phyloP scores from a whole-genome alignment of 2,329 filamentous ascomycete species.

The Colletotrichum camelliae region DNA sequence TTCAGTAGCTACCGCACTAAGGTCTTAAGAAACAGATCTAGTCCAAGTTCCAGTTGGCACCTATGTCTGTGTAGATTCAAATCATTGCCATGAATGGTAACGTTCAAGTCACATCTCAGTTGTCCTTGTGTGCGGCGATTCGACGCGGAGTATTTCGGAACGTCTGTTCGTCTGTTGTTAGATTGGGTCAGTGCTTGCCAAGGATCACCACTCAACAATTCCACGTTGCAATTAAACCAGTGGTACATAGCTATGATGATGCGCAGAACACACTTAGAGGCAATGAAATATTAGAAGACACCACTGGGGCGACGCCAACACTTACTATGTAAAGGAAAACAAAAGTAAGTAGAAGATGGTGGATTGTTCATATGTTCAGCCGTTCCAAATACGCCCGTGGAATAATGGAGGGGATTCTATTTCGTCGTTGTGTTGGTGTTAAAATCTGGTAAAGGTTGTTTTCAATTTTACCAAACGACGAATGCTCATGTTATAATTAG shows the following conservation, averaged over 20 bases:
- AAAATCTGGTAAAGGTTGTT: background rate
- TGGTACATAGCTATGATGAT: background rate
- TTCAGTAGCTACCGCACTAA: background rate
- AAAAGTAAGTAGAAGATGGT: background rate
- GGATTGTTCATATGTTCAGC: background rate
- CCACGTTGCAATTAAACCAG: background rate
- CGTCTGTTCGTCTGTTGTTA: background rate
- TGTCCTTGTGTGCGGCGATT: background rate
- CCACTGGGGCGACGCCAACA: no score
- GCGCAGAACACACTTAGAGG: background rate
- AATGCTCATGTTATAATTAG: background rate
- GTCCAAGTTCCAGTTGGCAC: background rate
- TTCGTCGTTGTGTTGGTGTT: rapidly evolving
- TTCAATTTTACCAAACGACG: background rate
- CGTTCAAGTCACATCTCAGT: background rate
- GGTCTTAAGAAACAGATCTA: background rate
- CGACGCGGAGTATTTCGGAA: background rate
- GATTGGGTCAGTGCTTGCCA: background rate
- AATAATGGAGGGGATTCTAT: rapidly evolving
- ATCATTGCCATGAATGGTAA: background rate
- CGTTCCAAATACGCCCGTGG: background rate
- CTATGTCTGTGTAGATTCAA: background rate
- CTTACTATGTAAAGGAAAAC: background rate
- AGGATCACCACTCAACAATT: background rate
- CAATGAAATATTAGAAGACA: no score